Conservation (phyloP, 1,284 basidiomycete species). For the Pholiota adiposa region DNA sequence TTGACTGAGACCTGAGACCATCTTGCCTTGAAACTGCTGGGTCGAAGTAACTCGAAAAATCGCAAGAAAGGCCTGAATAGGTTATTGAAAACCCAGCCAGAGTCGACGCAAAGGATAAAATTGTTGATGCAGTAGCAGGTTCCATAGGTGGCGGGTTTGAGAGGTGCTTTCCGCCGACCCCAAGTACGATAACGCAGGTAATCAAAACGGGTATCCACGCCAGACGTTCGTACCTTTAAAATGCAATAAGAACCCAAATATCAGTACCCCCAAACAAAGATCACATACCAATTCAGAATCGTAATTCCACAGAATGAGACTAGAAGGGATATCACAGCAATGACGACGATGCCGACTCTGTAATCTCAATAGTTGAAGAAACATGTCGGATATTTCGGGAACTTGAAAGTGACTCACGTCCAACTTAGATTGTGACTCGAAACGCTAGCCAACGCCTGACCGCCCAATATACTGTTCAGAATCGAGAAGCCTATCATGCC, state of each 20-base stretch:
- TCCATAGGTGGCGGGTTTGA: constrained; percentile 37
- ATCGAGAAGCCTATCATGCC: constrained; percentile 76
- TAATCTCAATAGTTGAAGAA: constrained; percentile 1
- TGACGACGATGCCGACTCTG: constrained; percentile 90
- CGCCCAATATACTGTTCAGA: constrained; percentile 79
- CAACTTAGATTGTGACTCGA: constrained; percentile 66
- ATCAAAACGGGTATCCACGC: constrained; percentile 83
- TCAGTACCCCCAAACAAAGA: not conserved
- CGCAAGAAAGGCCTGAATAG: constrained; percentile 67
- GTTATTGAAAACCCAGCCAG: constrained; percentile 79
- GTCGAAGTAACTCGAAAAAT: constrained; percentile 74
- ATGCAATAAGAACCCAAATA: not conserved
- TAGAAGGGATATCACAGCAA: constrained; percentile 76
- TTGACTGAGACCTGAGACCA: not conserved
- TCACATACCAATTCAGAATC: constrained; percentile 65
- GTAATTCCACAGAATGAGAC: constrained; percentile 84
- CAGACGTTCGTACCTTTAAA: constrained; percentile 68
- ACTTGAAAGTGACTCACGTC: constrained; percentile 51
- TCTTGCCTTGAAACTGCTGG: constrained; percentile 58
- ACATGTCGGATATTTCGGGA: not conserved
- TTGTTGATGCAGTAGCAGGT: constrained; percentile 54
- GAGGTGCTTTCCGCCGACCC: constrained; percentile 73
- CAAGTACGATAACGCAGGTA: constrained; percentile 76
- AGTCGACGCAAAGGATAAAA: constrained; percentile 70
- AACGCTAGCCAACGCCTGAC: constrained; percentile 78